Percentiles rank a stretch among this genome's conserved stretches.
These are phyloP conservation scores for Crithidia sp. DNA, from an alignment of 208 protist species.

Conservation along the genomic window DNA sequence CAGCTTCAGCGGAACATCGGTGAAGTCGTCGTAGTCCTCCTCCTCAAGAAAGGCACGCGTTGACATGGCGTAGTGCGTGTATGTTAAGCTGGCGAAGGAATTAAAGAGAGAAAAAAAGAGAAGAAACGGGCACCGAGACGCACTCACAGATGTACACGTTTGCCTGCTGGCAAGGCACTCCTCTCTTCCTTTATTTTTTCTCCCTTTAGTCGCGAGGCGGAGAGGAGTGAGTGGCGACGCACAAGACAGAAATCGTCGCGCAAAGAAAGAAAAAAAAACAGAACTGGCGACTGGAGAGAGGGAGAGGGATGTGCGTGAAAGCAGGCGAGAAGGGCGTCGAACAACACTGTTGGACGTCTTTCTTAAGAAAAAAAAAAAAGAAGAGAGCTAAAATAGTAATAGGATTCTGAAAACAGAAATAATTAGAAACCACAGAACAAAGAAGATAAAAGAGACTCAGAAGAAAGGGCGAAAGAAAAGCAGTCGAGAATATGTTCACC, in stretches of 20 bases:
- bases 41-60: constrained; percentile 15
- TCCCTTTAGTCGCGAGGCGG: too few species aligned
- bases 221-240: too few species aligned
- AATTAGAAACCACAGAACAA: not conserved
- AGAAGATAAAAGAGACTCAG: constrained; percentile 21
- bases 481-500: not conserved
- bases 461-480: constrained; percentile 18
- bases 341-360: constrained; percentile 1
- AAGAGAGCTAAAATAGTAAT: not conserved
- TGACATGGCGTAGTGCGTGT: not conserved
- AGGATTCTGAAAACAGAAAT: too few species aligned
- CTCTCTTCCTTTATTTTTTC: not conserved
- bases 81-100: not conserved
- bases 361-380: not conserved
- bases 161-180: too few species aligned
- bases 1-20: constrained; percentile 26
- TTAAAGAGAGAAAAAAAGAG: not conserved
- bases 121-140: not conserved
- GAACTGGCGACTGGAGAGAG: too few species aligned
- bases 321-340: not conserved
- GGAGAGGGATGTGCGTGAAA: not conserved
- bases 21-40: constrained; percentile 27
- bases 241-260: too few species aligned
- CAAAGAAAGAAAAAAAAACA: too few species aligned
- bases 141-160: not conserved